phyloP scores from a whole-genome alignment of 73 alveolate species.

The Tetrahymena thermophila region DNA sequence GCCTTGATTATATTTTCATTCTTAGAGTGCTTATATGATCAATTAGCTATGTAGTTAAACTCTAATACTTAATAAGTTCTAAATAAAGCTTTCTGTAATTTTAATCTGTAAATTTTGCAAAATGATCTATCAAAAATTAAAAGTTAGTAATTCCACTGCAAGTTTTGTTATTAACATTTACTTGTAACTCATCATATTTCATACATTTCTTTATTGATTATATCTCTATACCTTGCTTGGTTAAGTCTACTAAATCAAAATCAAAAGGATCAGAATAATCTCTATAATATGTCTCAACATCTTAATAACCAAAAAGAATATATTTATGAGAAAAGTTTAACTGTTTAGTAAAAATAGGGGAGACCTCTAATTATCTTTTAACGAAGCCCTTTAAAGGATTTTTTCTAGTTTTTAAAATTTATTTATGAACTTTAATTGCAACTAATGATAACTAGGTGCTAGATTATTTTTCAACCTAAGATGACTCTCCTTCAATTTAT shows the following conservation, averaged over 20 bases:
- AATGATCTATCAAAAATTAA: neutral
- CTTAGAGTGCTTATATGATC: neutral
- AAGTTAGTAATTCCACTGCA: neutral
- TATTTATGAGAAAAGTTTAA: neutral
- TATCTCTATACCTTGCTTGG: neutral
- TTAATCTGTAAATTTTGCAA: neutral
- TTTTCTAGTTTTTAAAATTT: neutral
- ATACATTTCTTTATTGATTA: neutral
- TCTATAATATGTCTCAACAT: neutral
- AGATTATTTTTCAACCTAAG: too few relatives aligned
- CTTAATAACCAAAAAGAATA: neutral
- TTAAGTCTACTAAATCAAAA: neutral
- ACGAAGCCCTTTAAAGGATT: neutral
- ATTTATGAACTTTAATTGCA: neutral
- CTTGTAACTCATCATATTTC: neutral
- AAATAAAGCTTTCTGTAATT: neutral
- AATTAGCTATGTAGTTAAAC: neutral
- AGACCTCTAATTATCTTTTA: neutral
- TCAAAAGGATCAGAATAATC: neutral
- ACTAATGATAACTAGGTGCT: too few relatives aligned
- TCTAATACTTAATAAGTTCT: neutral
- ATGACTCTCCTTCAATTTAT: too few relatives aligned
- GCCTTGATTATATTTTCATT: neutral
- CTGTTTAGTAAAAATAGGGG: neutral
- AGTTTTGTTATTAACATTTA: neutral